These are phyloP conservation scores for Penicillium daleae DNA, from an alignment of 495 filamentous ascomycete genomes.

Conservation along the genomic window DNA sequence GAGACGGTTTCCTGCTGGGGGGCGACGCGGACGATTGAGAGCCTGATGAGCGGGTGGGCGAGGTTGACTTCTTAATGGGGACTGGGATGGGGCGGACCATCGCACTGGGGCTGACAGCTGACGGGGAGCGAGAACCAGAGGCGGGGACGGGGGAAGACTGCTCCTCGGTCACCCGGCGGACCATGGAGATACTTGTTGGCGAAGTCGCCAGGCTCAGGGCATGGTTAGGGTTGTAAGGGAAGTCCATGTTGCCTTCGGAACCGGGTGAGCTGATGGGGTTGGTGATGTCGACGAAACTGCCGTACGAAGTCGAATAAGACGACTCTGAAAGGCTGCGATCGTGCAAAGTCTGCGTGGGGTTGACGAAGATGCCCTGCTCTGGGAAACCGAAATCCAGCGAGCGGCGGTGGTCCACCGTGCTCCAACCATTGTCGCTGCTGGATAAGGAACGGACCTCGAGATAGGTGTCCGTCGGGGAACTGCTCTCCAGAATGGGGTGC, in stretches of 20 bases:
- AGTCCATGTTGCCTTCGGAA: slow-evolving; percentile 68
- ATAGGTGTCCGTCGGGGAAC: slow-evolving; percentile 81
- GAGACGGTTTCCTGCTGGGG: slow-evolving; percentile 65
- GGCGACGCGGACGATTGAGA: slow-evolving; percentile 67
- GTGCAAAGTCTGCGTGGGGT: slow-evolving; percentile 83
- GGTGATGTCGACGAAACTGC: slow-evolving; percentile 80
- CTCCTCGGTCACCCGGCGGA: slow-evolving; percentile 36
- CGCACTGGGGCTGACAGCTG: slow-evolving; percentile 66
- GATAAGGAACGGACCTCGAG: slow-evolving; percentile 84
- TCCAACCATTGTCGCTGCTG: slow-evolving; percentile 85
- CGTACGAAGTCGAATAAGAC: slow-evolving; percentile 72
- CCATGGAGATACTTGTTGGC: slow-evolving; percentile 44
- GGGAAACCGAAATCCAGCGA: slow-evolving; percentile 57
- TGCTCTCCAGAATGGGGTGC: slow-evolving; percentile 61
- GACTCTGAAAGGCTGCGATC: slow-evolving; percentile 83
- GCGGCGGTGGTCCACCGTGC: slow-evolving; percentile 65
- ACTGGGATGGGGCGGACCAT: slow-evolving; percentile 66
- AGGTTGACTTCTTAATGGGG: slow-evolving; percentile 69
- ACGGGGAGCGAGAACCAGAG: slow-evolving; percentile 50
- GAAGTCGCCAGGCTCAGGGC: slow-evolving; percentile 32
- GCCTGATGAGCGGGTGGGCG: slow-evolving; percentile 58
- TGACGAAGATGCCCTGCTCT: slow-evolving; percentile 70
- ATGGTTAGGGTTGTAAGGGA: slow-evolving; percentile 55
- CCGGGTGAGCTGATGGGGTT: slow-evolving; percentile 70
- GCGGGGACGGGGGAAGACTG: slow-evolving; percentile 38